Evolutionary conservation across 805 yeast species (phyloP).

Genomic region (Candida yuanshanica): DNA sequence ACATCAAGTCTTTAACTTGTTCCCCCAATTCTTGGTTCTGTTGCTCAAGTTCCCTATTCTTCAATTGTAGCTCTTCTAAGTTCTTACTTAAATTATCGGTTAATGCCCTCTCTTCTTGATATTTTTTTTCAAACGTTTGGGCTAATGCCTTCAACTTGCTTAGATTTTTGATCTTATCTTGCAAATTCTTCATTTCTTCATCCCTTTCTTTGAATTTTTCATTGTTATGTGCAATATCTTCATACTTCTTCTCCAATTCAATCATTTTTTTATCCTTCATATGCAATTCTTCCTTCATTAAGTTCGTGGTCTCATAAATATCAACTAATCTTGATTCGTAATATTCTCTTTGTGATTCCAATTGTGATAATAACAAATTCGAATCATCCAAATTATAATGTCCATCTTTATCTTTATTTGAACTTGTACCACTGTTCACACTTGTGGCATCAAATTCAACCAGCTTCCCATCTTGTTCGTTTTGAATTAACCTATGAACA

Average conservation of each 20-base stretch:
- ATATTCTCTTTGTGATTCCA: slow-evolving; percentile 81
- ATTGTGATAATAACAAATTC: slow-evolving; percentile 67
- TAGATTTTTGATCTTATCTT: neutral
- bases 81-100: slow-evolving; percentile 36
- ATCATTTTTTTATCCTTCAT: slow-evolving; percentile 9
- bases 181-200: neutral
- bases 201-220: neutral
- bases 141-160: slow-evolving; percentile 2
- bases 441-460: slow-evolving; percentile 51
- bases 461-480: slow-evolving; percentile 82
- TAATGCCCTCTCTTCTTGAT: slow-evolving; percentile 41
- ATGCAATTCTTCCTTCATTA: slow-evolving; percentile 16
- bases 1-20: slow-evolving; percentile 75
- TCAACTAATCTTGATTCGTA: slow-evolving; percentile 52
- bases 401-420: slow-evolving; percentile 38
- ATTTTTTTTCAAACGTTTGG: slow-evolving; percentile 1
- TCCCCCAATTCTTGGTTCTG: slow-evolving; percentile 49
- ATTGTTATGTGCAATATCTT: neutral
- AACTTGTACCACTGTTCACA: slow-evolving; percentile 5
- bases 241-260: neutral
- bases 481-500: slow-evolving; percentile 80
- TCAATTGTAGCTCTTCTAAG: slow-evolving; percentile 29
- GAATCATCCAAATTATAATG: slow-evolving; percentile 75
- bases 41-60: slow-evolving; percentile 28
- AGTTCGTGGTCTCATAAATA: slow-evolving; percentile 20